Base-by-base conservation (phyloP, 108 stramenopile genomes). In the Cylindrotheca fusiformis region DNA sequence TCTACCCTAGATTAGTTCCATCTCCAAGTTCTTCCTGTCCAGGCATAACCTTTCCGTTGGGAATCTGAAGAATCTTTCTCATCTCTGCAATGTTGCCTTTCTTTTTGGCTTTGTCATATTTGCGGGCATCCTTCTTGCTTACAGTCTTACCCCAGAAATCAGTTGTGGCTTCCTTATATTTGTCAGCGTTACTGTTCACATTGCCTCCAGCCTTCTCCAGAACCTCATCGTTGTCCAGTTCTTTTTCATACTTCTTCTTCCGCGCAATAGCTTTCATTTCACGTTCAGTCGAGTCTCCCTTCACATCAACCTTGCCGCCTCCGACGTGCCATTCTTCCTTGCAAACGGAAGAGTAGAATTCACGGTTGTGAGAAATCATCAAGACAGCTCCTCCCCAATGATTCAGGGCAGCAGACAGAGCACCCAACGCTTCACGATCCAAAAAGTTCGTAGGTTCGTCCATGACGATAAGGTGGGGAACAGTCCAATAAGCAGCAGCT, bases 371-470 rank as follows among this genome's bases (percentile, higher is more conserved):
- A 1, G 95, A 95, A 79, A 99, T 99, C 91, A 99, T 99, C 55
- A 99, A 82, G 8, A 99, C 96, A 60, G 96, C 93, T 5, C 98
- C 98, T 54, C 96, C 91, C 91, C 95, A 99, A 22, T 91, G 85
- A 63, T 95, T 89, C 48, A 99, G 81, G 23, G 93, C 98, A 4
- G 77, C 73, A 32, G 93, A 94, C 12, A 99, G 75, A 4, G 96
- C 96, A 2, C 98, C 98, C 6, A 99, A 75, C 1, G 96, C 94
- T 58, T 99, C 98, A 4, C 98, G 80, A 80, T 99, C 98, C 48
- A 99, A 87, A 75, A 91, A 99, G 87, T 99, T 99, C 45, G 98
- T 99, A n/a, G 98, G 98, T 81, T 99, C 98, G 68, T 99, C 98
- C 68, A 83, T 47, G 22, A 99, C 92, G 30, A 99, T 77, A 49